A percentile compares a stretch with the other conserved stretches of the same genome.
These are phyloP conservation scores for Asterophora lycoperdoides DNA, from an alignment of 768 basidiomycete genomes.

Conservation along the genomic window DNA sequence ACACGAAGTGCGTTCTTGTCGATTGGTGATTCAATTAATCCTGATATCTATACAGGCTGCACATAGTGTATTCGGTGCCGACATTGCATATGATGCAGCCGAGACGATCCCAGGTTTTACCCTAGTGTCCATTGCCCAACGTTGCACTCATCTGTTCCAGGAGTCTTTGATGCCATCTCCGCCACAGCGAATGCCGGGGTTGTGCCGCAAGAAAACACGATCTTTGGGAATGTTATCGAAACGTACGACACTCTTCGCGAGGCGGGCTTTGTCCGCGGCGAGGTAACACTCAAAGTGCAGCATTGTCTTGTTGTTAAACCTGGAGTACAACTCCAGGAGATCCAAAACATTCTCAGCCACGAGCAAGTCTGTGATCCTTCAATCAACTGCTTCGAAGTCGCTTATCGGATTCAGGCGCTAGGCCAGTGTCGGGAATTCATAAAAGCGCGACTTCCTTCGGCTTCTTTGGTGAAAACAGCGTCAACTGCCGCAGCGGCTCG, in stretches of 20 bases:
- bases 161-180: conserved; percentile 53
- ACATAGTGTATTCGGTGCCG: conserved; percentile 31
- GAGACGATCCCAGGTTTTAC: conserved; percentile 30
- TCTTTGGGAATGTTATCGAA: conserved; percentile 68
- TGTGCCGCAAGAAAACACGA: conserved; percentile 80
- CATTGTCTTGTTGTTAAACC: conserved; percentile 66
- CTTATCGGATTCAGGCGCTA: conserved; percentile 48
- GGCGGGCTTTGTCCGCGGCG: conserved; percentile 54
- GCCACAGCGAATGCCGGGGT: conserved; percentile 46
- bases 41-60: conserved; percentile 33
- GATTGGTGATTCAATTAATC: background rate
- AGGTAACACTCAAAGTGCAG: conserved; percentile 53
- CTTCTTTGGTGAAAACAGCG: conserved; percentile 48
- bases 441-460: conserved; percentile 45
- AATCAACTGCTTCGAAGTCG: background rate
- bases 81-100: conserved; percentile 30
- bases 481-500: conserved; percentile 75
- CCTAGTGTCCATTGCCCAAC: background rate
- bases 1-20: conserved; percentile 38
- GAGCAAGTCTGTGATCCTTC: conserved; percentile 56
- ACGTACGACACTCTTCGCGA: conserved; percentile 63
- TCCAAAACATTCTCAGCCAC: conserved; percentile 66
- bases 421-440: conserved; percentile 76
- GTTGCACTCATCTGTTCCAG: conserved; percentile 31
- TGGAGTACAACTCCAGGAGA: conserved; percentile 52